These are phyloP conservation scores for Starmerella roubikii DNA, from an alignment of 805 yeast genomes.

Conservation along the genomic window DNA sequence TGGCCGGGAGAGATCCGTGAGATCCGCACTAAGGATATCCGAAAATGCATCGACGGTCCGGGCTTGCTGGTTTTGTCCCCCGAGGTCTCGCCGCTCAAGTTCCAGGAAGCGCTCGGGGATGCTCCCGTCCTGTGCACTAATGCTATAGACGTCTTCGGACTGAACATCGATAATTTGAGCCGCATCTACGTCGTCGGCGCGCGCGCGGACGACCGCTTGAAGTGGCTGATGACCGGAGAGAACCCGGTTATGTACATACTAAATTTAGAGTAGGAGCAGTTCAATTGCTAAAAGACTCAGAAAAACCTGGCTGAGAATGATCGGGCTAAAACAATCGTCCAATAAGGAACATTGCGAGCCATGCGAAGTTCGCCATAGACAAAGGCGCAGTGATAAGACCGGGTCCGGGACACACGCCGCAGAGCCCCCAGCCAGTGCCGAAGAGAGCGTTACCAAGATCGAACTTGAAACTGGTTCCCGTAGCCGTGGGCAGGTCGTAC, in stretches of 20 bases:
- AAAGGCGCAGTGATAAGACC: conserved; percentile 26
- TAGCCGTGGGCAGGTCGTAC: conserved; percentile 19
- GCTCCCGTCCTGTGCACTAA: conserved; percentile 5
- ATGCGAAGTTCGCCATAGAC: conserved; percentile 1
- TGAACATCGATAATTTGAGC: conserved; percentile 8
- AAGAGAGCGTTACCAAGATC: conserved; percentile 34
- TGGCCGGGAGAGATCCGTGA: conserved; percentile 1
- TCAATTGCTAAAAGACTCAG: neutral
- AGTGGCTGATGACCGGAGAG: conserved; percentile 10
- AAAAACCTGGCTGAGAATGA: too few relatives aligned
- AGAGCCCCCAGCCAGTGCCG: conserved; percentile 42
- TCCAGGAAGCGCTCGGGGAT: conserved; percentile 1
- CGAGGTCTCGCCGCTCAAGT: conserved; percentile 1
- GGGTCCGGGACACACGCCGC: conserved; percentile 44
- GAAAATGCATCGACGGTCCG: conserved; percentile 10
- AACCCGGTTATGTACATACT: neutral
- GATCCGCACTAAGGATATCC: too few relatives aligned
- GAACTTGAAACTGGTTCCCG: conserved; percentile 24
- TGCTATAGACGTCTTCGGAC: conserved; percentile 13
- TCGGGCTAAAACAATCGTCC: neutral
- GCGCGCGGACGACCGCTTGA: conserved; percentile 4
- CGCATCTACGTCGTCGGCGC: conserved; percentile 8
- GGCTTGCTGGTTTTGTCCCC: conserved; percentile 13
- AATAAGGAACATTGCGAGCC: conserved; percentile 7
- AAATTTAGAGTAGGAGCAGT: neutral